These are phyloP conservation scores for Nepenthes mirabilis DNA, from an alignment of 148 eudicot genomes.

Conservation along the genomic window DNA sequence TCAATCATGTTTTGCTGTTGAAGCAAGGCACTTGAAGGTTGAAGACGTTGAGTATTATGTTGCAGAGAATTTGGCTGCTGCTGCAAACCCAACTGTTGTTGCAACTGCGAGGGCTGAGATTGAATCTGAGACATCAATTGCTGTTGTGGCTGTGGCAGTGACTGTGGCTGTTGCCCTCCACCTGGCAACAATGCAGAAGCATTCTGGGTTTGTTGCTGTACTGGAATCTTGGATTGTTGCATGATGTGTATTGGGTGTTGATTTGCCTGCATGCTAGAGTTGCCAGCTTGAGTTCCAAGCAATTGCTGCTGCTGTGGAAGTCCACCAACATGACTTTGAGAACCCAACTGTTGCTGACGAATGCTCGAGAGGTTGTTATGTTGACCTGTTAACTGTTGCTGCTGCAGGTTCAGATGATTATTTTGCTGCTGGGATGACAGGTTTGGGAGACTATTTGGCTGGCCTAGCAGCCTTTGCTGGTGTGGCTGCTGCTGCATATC, in stretches of 20 bases:
- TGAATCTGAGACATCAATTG: slow-evolving; percentile 72
- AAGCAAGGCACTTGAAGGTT: slow-evolving; percentile 56
- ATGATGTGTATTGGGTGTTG: slow-evolving; percentile 57
- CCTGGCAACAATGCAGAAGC: slow-evolving; percentile 36
- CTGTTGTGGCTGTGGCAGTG: no score
- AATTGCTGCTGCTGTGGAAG: slow-evolving; percentile 51
- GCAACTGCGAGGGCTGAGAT: slow-evolving; percentile 68
- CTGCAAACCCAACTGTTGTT: slow-evolving; percentile 61
- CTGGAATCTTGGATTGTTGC: slow-evolving; percentile 52
- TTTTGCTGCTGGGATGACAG: slow-evolving; percentile 52
- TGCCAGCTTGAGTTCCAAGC: slow-evolving; percentile 59
- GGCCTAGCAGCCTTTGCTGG: slow-evolving; percentile 37
- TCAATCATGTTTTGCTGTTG: slow-evolving; percentile 65
- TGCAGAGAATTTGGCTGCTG: slow-evolving; percentile 53
- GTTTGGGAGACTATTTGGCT: slow-evolving; percentile 48
- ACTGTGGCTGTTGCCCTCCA: slow-evolving; percentile 51
- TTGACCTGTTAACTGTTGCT: slow-evolving; percentile 33
- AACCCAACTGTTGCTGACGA: slow-evolving; percentile 63
- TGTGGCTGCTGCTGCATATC: slow-evolving; percentile 41
- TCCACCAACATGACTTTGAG: slow-evolving; percentile 41
- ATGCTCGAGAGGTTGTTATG: slow-evolving; percentile 40
- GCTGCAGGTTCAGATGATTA: slow-evolving; percentile 46
- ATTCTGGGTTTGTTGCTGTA: slow-evolving; percentile 57
- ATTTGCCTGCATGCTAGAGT: slow-evolving; percentile 43
- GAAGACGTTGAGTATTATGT: slow-evolving; percentile 68